A percentile compares a stretch with the other conserved stretches of the same genome.
Evolutionary conservation across 768 basidiomycete species (phyloP).

Genomic region (Russula sp.): DNA sequence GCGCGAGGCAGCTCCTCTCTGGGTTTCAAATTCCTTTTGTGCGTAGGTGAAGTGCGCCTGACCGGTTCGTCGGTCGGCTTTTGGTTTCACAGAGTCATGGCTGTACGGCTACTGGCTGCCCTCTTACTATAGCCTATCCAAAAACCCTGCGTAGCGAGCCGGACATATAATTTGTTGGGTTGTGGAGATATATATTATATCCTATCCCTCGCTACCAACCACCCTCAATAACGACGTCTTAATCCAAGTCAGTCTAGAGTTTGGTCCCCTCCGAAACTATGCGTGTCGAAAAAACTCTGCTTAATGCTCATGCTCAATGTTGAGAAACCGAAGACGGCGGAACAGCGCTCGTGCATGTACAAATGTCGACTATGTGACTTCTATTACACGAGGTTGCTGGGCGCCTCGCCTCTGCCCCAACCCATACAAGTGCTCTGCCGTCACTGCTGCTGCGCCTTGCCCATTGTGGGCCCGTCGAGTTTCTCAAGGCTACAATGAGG

Average conservation of each 20-base stretch:
- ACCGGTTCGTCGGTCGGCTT: neutral
- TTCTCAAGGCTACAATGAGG: neutral
- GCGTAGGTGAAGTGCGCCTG: slow-evolving; percentile 26
- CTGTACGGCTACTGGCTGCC: neutral
- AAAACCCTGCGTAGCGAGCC: neutral
- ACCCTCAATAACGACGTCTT: neutral
- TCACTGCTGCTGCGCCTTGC: neutral
- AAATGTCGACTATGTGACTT: neutral
- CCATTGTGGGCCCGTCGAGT: neutral
- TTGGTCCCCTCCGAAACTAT: neutral
- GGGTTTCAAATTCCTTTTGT: slow-evolving; percentile 90
- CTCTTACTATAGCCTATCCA: neutral
- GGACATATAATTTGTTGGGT: neutral
- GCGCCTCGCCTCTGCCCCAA: neutral
- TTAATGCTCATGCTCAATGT: neutral
- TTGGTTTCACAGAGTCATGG: neutral
- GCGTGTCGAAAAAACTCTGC: neutral
- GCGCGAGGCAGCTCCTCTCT: slow-evolving; percentile 78
- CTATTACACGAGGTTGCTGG: neutral
- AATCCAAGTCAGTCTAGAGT: neutral
- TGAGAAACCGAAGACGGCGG: neutral
- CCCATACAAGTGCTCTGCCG: neutral
- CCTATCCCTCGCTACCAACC: neutral
- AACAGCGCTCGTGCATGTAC: neutral
- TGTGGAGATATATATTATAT: neutral